Base-by-base conservation (phyloP, 805 yeast species). In the Starmerella sirachaensis region DNA sequence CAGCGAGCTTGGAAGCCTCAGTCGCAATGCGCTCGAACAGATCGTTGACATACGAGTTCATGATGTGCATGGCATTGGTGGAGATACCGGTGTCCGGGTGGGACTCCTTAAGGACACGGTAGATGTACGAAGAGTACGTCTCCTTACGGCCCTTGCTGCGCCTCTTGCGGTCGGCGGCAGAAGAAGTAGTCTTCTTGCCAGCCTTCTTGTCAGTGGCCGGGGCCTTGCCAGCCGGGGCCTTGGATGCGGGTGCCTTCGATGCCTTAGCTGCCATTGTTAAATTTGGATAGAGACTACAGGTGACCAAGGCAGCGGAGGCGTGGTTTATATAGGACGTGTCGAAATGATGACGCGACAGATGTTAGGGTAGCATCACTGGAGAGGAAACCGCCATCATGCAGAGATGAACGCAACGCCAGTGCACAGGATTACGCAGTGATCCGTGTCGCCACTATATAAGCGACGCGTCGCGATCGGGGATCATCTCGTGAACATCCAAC, bases 1-100 rank as follows among this genome's bases (percentile, higher is more conserved):
- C 94, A 68, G 96, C 96, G 59, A 88, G 78, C 71, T 86, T 88
- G 53, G 96, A 86, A 57, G 96, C 95, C 72, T 86, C 96, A 57
- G 88, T 68, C 56, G 96, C 96, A 58, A 88, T 81, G 74, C 97
- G 86, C 74, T 86, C 96, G 62, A 86, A 88, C 63, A 86, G 84
- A 69, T 88, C 96, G 70, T 85, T 86, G 56, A 88, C 96, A 57
- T 88, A 88, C 30, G 96, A 88, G 81, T 88, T 88, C 88, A 88
- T 78, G 66, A 88, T 88, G 52, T 94, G 84, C 94, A 88, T 88
- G 51, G 97, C 94, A 65, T 84, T 82, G 70, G 85, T 94, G 57
- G 97, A 86, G 64, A 88, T 88, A 83, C 96, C 97, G 49, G 97
- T 88, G 66, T 88, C 96, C 66, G 96, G 97, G 70, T 88, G 97